Conservation (phyloP, 441 rosid species). For the Erodium trifolium region DNA sequence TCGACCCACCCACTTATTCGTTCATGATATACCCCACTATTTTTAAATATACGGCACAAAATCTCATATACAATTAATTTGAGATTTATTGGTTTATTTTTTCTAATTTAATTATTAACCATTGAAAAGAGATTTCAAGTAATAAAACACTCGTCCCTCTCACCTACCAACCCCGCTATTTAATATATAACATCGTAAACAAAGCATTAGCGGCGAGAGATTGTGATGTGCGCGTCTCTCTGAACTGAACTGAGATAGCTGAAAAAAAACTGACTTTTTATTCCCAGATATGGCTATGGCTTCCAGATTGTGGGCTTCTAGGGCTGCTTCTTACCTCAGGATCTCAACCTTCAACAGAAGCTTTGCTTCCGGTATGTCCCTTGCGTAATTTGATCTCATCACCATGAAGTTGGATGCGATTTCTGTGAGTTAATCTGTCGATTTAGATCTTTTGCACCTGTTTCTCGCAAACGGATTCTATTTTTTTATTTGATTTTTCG, state of each 20-base stretch:
- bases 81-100: too few relatives aligned
- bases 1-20: neutral
- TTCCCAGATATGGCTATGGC: slow-evolving; percentile 37
- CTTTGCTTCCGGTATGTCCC: slow-evolving; percentile 51
- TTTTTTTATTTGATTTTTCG: slow-evolving; percentile 15
- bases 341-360: slow-evolving; percentile 66
- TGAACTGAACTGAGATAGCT: neutral
- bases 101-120: too few relatives aligned
- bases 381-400: neutral
- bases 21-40: too few relatives aligned
- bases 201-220: neutral
- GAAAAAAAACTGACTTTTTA: neutral
- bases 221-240: too few relatives aligned
- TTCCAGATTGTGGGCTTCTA: slow-evolving; percentile 62
- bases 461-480: neutral
- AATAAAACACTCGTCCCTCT: neutral
- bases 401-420: neutral
- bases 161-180: neutral
- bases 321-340: slow-evolving; percentile 77
- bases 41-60: neutral
- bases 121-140: too few relatives aligned
- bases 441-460: slow-evolving; percentile 18
- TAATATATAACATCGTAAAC: neutral
- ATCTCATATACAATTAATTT: neutral
- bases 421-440: slow-evolving; percentile 4